These are phyloP conservation scores for Tylopilus subfusipes DNA, from an alignment of 768 basidiomycete genomes.

Conservation along the genomic window DNA sequence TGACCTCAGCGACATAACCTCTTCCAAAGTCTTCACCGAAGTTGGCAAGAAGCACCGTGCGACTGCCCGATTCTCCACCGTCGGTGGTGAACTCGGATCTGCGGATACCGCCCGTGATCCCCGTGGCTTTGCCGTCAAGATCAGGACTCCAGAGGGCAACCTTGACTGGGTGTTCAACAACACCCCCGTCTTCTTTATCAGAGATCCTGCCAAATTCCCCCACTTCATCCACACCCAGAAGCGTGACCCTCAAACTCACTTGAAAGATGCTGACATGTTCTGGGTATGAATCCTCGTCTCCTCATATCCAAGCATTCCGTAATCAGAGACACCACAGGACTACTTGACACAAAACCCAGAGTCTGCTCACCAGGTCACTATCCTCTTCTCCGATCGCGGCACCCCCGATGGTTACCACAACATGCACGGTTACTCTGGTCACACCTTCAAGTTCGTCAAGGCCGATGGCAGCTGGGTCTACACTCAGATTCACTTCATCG, in stretches of 20 bases:
- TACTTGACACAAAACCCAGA: slow-evolving; percentile 86
- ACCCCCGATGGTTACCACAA: slow-evolving; percentile 88
- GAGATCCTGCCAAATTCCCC: slow-evolving; percentile 84
- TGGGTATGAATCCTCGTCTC: slow-evolving; percentile 46
- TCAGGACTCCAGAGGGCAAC: slow-evolving; percentile 89
- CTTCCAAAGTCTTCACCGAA: slow-evolving; percentile 60
- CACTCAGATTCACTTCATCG: slow-evolving; percentile 78
- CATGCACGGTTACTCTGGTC: slow-evolving; percentile 91
- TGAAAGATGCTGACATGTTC: slow-evolving; percentile 85
- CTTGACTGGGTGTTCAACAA: slow-evolving; percentile 93
- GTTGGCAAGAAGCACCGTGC: slow-evolving; percentile 66
- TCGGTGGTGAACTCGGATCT: slow-evolving; percentile 83
- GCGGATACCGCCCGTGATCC: slow-evolving; percentile 93
- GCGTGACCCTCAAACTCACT: slow-evolving; percentile 86
- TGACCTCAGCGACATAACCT: slow-evolving; percentile 78
- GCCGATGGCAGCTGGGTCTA: slow-evolving; percentile 81
- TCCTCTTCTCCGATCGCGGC: slow-evolving; percentile 92
- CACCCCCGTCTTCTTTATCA: slow-evolving; percentile 89
- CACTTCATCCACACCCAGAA: slow-evolving; percentile 96
- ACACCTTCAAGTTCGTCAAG: slow-evolving; percentile 88
- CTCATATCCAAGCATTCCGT: not conserved
- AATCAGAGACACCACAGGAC: slow-evolving; percentile 50
- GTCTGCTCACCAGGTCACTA: slow-evolving; percentile 85
- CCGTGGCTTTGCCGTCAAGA: slow-evolving; percentile 87
- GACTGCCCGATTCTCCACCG: slow-evolving; percentile 91